Conservation (phyloP, 192 early-diverging fungal genomes). For the Backusella mclennaniae region DNA sequence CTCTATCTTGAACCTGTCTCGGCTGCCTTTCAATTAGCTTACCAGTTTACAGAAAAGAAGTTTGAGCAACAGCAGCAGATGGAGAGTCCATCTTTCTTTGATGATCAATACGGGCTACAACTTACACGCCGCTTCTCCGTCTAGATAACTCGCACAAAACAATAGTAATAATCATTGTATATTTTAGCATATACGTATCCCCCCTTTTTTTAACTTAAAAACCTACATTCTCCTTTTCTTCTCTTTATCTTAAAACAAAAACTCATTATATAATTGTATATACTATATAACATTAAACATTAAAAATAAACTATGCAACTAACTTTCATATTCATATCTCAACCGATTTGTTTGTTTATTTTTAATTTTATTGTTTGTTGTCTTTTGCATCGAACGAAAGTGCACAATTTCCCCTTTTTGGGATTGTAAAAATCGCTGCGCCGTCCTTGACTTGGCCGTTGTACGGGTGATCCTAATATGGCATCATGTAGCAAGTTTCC, state of each 20-base stretch:
- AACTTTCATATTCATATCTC: neutral
- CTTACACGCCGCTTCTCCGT: neutral
- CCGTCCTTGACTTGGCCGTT: neutral
- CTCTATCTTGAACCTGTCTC: conserved; percentile 10
- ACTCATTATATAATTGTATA: conserved; percentile 1
- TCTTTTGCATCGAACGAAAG: neutral
- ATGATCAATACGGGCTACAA: neutral
- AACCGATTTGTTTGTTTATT: conserved; percentile 4
- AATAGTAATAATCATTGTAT: neutral
- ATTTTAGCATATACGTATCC: conserved; percentile 1
- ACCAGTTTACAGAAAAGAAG: neutral
- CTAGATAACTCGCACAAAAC: neutral
- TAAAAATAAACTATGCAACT: conserved; percentile 4
- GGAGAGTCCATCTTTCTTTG: neutral
- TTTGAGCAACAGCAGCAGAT: neutral
- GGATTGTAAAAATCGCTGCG: neutral
- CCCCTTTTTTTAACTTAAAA: neutral
- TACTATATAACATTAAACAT: neutral
- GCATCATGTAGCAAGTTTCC: neutral
- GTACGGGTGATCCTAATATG: neutral
- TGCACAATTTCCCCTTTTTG: neutral
- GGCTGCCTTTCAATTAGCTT: conserved; percentile 1
- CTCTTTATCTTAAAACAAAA: neutral
- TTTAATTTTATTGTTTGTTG: conserved; percentile 7
- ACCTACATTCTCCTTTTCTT: neutral